Evolutionary conservation across 345 rosid species (phyloP).

Genomic region (Salix exigua): DNA sequence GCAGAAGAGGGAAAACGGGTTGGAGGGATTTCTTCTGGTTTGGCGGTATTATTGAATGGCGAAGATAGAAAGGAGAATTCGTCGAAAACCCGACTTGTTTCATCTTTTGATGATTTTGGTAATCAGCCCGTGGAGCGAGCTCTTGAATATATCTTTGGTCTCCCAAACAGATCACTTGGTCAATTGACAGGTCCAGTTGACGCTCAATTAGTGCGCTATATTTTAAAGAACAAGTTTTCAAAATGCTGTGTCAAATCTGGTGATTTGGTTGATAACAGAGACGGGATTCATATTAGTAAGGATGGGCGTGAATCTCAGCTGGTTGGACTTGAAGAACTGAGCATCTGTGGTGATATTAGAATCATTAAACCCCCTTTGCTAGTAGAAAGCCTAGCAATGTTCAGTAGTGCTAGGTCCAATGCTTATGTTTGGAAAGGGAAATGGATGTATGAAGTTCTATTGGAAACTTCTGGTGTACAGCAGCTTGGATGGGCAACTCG

Average conservation of each 20-base stretch:
- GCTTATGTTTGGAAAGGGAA: conserved; percentile 86
- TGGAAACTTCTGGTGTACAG: conserved; percentile 91
- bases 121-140: conserved; percentile 71
- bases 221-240: conserved; percentile 49
- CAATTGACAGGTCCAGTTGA: conserved; percentile 46
- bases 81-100: conserved; percentile 55
- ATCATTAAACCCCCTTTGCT: conserved; percentile 61
- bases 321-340: conserved; percentile 62
- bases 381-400: conserved; percentile 81
- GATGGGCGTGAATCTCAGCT: conserved; percentile 43
- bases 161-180: conserved; percentile 59
- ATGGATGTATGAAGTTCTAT: conserved; percentile 95
- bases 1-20: conserved; percentile 69
- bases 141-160: conserved; percentile 67
- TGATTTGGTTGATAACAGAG: conserved; percentile 33
- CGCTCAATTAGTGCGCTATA: conserved; percentile 34
- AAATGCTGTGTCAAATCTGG: conserved; percentile 28
- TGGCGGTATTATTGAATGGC: conserved; percentile 68
- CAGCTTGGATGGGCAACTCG: conserved; percentile 96
- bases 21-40: conserved; percentile 78
- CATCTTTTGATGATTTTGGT: conserved; percentile 69
- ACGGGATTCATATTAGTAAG: conserved; percentile 52
- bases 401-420: conserved; percentile 87
- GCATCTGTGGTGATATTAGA: conserved; percentile 81
- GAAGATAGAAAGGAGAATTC: conserved; percentile 56